Percentiles rank a stretch among this genome's conserved stretches.
Evolutionary conservation across 2,329 filamentous ascomycete genomes (phyloP).

Genomic region (Chaetomiaceae sp.): DNA sequence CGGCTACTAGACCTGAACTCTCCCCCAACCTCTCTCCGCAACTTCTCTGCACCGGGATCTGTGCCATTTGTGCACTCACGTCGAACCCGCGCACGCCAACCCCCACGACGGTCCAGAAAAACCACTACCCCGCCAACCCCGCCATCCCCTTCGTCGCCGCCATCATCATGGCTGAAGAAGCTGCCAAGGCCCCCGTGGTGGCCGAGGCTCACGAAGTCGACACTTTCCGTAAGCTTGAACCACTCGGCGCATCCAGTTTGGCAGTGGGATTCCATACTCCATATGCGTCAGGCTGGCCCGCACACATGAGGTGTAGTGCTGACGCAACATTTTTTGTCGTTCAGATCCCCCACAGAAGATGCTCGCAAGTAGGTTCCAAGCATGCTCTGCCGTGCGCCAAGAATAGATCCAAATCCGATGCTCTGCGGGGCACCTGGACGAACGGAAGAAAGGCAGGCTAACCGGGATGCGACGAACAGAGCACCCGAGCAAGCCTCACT

Average conservation of each 20-base stretch:
- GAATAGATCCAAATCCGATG: neutral
- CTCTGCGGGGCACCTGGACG: constrained; percentile 20
- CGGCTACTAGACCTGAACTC: neutral
- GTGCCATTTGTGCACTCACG: neutral
- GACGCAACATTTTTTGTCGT: constrained; percentile 21
- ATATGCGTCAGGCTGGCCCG: too few species aligned
- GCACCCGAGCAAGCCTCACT: constrained; percentile 66
- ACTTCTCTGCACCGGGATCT: neutral
- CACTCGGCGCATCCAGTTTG: neutral
- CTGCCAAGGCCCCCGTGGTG: constrained; percentile 56
- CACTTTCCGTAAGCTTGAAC: constrained; percentile 57
- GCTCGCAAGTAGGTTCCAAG: constrained; percentile 56
- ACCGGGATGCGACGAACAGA: constrained; percentile 49
- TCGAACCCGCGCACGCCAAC: neutral
- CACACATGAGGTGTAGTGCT: too few species aligned
- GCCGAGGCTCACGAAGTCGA: constrained; percentile 72
- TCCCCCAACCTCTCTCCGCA: constrained; percentile 5
- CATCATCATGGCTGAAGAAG: constrained; percentile 43
- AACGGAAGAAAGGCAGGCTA: constrained; percentile 29
- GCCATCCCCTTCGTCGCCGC: constrained; percentile 19
- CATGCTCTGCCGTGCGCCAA: constrained; percentile 19
- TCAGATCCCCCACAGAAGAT: constrained; percentile 63
- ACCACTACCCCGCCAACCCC: constrained; percentile 18
- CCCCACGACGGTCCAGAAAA: constrained; percentile 1
- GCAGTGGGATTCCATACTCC: too few species aligned